Base-by-base conservation (phyloP, 2,329 filamentous ascomycete genomes). In the Elsinoe australis region DNA sequence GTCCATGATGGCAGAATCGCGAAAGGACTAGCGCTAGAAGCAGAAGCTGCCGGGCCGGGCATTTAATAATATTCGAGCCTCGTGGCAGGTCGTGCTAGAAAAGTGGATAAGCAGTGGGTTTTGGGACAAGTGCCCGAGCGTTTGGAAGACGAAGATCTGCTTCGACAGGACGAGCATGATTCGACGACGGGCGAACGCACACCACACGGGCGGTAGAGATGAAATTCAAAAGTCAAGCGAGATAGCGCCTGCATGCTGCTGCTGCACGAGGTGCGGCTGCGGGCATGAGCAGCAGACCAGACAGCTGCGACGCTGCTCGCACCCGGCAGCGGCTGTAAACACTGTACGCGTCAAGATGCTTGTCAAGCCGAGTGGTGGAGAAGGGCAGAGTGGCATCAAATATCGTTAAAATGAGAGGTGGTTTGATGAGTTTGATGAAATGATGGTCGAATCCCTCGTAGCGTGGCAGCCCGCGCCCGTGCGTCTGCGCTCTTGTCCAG, bases 61-160 rank as follows among this genome's bases (percentile, higher is more conserved):
- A 12, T 29, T 12, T 6, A 29, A n/a, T n/a, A n/a, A n/a, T n/a
- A n/a, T n/a, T n/a, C n/a, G n/a, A n/a, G n/a, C 39, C 39, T 44
- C 39, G 39, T 44, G 39, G 39, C 39, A 44, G 39, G 39, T 44
- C 39, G 39, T 44, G 39, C 7, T 31, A 19, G 21, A 44, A 44
- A 32, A 44, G 39, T 41, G 36, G 36, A 41, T 21, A 41, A n/a
- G n/a, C n/a, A n/a, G n/a, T 29, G 26, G 26, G 26, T 29, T 29
- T 29, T 29, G 26, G 26, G 6, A 29, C 26, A 12, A 29, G 12
- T n/a, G 39, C 26, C 39, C 39, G 39, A 26, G 17, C 24, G 39
- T 44, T 44, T 44, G 39, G 39, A 32, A 44, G 39, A 32, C 24
- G n/a, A 44, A 44, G 39, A 44, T 44, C 39, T 44, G 39, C 39